phyloP scores from a whole-genome alignment of 495 filamentous ascomycete genomes.

The Cercophora sp. region DNA sequence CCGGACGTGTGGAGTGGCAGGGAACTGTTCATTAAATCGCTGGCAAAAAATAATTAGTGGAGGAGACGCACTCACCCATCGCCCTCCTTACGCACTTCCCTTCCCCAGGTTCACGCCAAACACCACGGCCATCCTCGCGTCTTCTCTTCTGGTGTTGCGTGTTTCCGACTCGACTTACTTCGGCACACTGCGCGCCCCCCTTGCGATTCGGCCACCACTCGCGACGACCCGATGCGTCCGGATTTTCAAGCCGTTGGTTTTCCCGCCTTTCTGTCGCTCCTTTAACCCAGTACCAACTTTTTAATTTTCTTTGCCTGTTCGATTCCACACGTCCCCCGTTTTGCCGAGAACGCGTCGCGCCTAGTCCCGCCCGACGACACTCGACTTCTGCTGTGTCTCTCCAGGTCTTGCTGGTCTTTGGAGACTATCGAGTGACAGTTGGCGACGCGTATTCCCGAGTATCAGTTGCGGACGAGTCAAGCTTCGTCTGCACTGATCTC shows the following conservation, averaged over 20 bases:
- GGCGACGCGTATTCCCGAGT: slow-evolving; percentile 35
- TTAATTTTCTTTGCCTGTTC: slow-evolving; percentile 25
- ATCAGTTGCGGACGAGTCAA: slow-evolving; percentile 50
- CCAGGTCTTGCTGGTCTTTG: background rate
- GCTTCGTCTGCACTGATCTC: slow-evolving; percentile 56
- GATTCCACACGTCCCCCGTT: slow-evolving; percentile 17
- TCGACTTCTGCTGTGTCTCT: background rate
- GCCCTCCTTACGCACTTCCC: background rate
- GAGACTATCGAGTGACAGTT: slow-evolving; percentile 11
- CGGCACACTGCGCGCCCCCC: slow-evolving; percentile 12
- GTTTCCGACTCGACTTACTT: slow-evolving; percentile 20
- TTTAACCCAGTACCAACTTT: slow-evolving; percentile 28
- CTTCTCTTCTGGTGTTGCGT: slow-evolving; percentile 17
- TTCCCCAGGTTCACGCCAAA: slow-evolving; percentile 13
- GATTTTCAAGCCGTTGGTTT: slow-evolving; percentile 16
- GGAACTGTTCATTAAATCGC: slow-evolving; percentile 27
- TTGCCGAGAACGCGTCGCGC: slow-evolving; percentile 39
- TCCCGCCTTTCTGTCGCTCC: slow-evolving; percentile 34
- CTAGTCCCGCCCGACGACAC: slow-evolving; percentile 15
- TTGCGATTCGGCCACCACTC: too few relatives aligned
- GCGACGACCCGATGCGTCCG: slow-evolving; percentile 32
- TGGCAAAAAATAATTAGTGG: slow-evolving; percentile 17
- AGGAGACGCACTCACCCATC: slow-evolving; percentile 8
- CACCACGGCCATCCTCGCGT: slow-evolving; percentile 24
- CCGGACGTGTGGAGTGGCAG: slow-evolving; percentile 25